These are phyloP conservation scores for Trichophyton schoenleinii DNA, from an alignment of 2,329 filamentous ascomycete species.

Conservation along the genomic window DNA sequence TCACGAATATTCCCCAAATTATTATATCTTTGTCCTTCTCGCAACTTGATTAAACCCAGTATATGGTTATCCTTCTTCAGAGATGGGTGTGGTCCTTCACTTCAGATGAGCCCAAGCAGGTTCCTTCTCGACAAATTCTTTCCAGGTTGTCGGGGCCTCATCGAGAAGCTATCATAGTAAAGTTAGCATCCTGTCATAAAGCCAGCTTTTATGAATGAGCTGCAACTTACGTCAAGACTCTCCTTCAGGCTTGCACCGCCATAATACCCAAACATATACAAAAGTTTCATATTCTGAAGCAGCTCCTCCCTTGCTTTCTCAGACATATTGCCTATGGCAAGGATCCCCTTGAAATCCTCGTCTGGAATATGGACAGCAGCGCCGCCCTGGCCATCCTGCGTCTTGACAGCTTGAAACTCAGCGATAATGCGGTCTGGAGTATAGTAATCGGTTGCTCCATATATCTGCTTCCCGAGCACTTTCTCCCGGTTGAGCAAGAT, in stretches of 20 bases:
- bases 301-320: constrained; percentile 32
- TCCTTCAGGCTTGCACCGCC: constrained; percentile 27
- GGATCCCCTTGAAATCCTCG: constrained; percentile 19
- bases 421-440: constrained; percentile 31
- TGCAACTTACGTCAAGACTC: constrained; percentile 18
- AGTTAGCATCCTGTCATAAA: not conserved
- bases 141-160: not conserved
- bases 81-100: not conserved
- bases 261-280: constrained; percentile 44
- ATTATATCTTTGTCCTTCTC: not conserved
- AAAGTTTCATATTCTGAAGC: constrained; percentile 42
- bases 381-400: constrained; percentile 23
- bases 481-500: constrained; percentile 30
- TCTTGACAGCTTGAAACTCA: constrained; percentile 29
- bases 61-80: not conserved
- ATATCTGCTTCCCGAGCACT: constrained; percentile 34
- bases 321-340: constrained; percentile 11
- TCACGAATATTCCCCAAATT: not conserved
- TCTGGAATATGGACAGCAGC: constrained; percentile 15
- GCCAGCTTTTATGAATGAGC: not conserved
- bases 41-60: not conserved
- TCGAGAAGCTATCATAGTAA: not conserved
- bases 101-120: not conserved
- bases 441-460: constrained; percentile 32
- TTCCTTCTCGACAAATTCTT: not conserved